Base-by-base conservation (phyloP, 306 rosid species). In the Quercus mongolica region DNA sequence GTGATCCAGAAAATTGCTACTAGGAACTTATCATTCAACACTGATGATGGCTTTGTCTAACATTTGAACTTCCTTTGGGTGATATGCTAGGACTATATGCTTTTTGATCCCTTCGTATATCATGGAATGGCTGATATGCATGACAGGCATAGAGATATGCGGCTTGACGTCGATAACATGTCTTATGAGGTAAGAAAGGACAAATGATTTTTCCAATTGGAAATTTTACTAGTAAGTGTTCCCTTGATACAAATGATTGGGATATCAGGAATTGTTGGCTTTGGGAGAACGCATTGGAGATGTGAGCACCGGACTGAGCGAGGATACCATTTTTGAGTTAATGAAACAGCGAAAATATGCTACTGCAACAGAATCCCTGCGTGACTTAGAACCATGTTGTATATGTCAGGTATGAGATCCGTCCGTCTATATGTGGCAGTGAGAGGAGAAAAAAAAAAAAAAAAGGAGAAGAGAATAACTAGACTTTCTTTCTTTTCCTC, bases 101-200 rank as follows among this genome's bases (percentile, higher is more conserved):
- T 90, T 55, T 75, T 93, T 77, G 98, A 93, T 84, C 97, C 97
- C 28, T 93, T 86, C 81, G 77, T 90, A 74, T 84, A 84, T 79
- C 94, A 90, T 78, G 94, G 92, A 51, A 82, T 91, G 89, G 93
- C 94, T 46, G 98, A 93, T 82, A 82, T 88, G 86, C 94, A 93
- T 63, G 98, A 93, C 84, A 83, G 98, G 85, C 98, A 93, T 87
- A 86, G 98, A 82, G 97, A 90, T 81, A 90, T 93, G 98, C 97
- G 97, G 85, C 97, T 93, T 51, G 98, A 93, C 81, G 98, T 93
- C 55, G 98, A 93, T 80, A 93, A 93, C 89, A 91, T 93, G 97
- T 91, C 97, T 58, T 91, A 93, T 3, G 98, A 93, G 98, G 98
- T 91, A 89, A 83, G 72, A 70, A 19, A 71, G 26, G 62, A 74